Evolutionary conservation across 345 rosid species (phyloP).

Genomic region (Dipteronia dyeriana): DNA sequence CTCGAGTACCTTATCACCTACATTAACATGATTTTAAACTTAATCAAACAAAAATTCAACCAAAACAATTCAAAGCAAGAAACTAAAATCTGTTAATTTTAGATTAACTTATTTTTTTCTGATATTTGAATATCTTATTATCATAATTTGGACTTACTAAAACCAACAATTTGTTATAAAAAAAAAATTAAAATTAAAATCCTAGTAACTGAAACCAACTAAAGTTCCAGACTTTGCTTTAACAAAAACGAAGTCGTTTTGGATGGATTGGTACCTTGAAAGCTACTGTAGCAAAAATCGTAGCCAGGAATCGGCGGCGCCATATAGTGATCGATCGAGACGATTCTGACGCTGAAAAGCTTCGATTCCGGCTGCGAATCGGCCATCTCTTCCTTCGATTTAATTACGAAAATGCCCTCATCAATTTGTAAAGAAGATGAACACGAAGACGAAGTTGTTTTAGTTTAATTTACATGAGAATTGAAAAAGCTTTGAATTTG

Average conservation of each 20-base stretch:
- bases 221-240: not conserved
- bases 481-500: not conserved
- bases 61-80: not conserved
- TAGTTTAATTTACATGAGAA: not conserved
- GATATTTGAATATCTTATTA: not conserved
- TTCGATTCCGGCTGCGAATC: slow-evolving; percentile 45
- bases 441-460: no score
- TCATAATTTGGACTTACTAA: not conserved
- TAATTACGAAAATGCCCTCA: not conserved
- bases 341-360: slow-evolving; percentile 78
- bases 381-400: slow-evolving; percentile 31
- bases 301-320: slow-evolving; percentile 72
- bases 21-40: not conserved
- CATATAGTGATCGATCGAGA: slow-evolving; percentile 82
- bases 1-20: slow-evolving; percentile 82
- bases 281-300: slow-evolving; percentile 79
- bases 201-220: not conserved
- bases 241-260: not conserved
- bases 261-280: slow-evolving; percentile 53
- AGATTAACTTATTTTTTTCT: not conserved
- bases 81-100: not conserved
- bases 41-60: not conserved
- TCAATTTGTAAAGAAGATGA: not conserved
- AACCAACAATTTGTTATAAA: not conserved
- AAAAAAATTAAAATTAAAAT: not conserved